A percentile compares a stretch with the other conserved stretches of the same genome.
phyloP scores from a whole-genome alignment of 23 red algal species.

The Gracilaria vermiculophylla region DNA sequence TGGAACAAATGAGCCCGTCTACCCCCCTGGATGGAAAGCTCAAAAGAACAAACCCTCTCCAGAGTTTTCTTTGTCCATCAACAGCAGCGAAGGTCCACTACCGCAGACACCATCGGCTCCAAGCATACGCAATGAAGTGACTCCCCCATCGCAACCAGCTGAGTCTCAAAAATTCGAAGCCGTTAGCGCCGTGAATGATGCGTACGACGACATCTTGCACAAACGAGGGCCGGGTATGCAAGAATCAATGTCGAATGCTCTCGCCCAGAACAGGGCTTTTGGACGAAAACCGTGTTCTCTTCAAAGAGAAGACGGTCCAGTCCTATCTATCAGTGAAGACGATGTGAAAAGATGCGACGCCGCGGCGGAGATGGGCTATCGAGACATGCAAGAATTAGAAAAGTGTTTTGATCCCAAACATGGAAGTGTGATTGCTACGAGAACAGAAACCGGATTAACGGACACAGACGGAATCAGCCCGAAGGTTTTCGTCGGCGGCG shows the following conservation, averaged over 20 bases:
- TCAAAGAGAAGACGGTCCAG: constrained; percentile 31
- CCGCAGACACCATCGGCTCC: neutral
- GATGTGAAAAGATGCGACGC: constrained; percentile 30
- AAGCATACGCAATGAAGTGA: neutral
- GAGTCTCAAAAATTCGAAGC: neutral
- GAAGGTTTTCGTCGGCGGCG: neutral
- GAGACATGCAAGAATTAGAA: constrained; percentile 37
- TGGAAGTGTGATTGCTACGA: constrained; percentile 17
- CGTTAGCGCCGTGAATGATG: constrained; percentile 39
- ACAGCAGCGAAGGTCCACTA: neutral
- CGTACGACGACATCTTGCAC: constrained; percentile 59
- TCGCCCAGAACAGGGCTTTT: constrained; percentile 43
- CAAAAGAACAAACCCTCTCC: neutral
- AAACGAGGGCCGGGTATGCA: constrained; percentile 16
- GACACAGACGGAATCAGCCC: neutral
- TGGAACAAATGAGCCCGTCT: constrained; percentile 28
- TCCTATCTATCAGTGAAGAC: constrained; percentile 35
- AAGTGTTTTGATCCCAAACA: constrained; percentile 45
- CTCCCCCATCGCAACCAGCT: neutral
- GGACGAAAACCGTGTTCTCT: constrained; percentile 32
- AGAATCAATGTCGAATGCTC: constrained; percentile 17
- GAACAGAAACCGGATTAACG: neutral
- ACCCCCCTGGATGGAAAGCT: neutral
- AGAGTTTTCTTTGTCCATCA: neutral
- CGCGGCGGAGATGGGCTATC: constrained; percentile 20